Evolutionary conservation across 345 rosid species (phyloP), one percentile per base, ranked within the genome.

Genomic region (Moringa oleifera): DNA sequence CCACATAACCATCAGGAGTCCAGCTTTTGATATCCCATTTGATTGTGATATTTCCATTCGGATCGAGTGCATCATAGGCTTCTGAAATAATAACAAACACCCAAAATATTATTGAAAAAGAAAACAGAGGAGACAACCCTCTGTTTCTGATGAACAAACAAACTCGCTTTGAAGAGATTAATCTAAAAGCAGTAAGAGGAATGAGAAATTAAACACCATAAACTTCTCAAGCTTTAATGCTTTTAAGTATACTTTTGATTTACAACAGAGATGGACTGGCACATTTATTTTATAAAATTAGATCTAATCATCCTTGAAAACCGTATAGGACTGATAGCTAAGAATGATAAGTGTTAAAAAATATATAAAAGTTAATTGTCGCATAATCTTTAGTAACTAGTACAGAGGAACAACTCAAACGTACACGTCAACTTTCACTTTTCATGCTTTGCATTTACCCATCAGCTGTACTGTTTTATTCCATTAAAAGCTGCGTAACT

Each of bases 31-130:
- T 59, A 71, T 93, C 98, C 98, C 97, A 93, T 79, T 80, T 92
- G 70, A 90, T 81, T 33, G 98, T 93, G 80, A 93, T 86, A 69
- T 93, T 92, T 51, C 94, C 97, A 65, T 28, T 77, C 55, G 97
- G 98, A 70, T 90, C 97, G 69, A 93, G 87, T 31, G 94, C 76
- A 83, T 90, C 98, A 64, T 87, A 93, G 33, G 97, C 91, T 73
- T 83, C 95, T 84, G 81, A 8, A 61, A 28, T 20, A 3, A 28
- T 0, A 66, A 28, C 21, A 69, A 62, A 49, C 65, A 58, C 25
- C 23, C 50, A 66, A 47, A 51, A 45, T 71, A 41, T 53, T 59
- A 23, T 37, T 54, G n/a, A 58, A 28, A n/a, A 65, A 65, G 56
- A 23, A 55, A 65, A 58, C 16, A n/a, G n/a, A n/a, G n/a, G n/a